Evolutionary conservation across 73 alveolate genomes (phyloP).

Genomic region (Tetrahymena elliotti): DNA sequence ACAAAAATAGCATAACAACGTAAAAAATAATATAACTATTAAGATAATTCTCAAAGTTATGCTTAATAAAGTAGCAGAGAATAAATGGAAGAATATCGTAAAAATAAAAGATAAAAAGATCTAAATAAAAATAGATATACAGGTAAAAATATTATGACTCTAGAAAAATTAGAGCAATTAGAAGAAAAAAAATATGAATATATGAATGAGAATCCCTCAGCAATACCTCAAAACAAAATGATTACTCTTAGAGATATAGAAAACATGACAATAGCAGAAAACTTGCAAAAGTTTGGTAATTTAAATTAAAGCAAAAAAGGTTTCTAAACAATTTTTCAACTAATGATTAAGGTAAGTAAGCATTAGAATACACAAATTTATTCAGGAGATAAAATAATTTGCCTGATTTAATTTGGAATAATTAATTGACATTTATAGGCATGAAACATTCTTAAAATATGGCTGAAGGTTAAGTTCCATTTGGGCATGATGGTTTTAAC

Average conservation of each 20-base stretch:
- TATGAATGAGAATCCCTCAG: not conserved
- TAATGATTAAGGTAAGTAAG: slow-evolving; percentile 50
- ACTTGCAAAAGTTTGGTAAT: not conserved
- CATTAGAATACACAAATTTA: slow-evolving; percentile 80
- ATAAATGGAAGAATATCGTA: not conserved
- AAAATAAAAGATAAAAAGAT: not conserved
- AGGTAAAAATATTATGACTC: not conserved
- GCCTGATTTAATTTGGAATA: slow-evolving; percentile 79
- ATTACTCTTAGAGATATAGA: not conserved
- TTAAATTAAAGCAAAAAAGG: not conserved
- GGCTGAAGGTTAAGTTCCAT: slow-evolving; percentile 87
- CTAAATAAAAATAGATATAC: not conserved
- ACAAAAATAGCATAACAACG: not conserved
- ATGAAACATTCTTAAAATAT: slow-evolving; percentile 80
- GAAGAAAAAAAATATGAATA: not conserved
- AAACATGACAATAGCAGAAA: not conserved
- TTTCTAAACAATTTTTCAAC: not conserved
- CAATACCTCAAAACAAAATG: not conserved
- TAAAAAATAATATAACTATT: not conserved
- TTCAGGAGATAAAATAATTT: slow-evolving; percentile 72
- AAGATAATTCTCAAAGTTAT: not conserved
- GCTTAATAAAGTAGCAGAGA: not conserved
- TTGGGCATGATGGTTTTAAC: slow-evolving; percentile 93
- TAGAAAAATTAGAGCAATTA: not conserved
- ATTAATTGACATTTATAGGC: slow-evolving; percentile 68